Evolutionary conservation across 2,329 filamentous ascomycete genomes (phyloP).

Genomic region (Trichoderma koningii): DNA sequence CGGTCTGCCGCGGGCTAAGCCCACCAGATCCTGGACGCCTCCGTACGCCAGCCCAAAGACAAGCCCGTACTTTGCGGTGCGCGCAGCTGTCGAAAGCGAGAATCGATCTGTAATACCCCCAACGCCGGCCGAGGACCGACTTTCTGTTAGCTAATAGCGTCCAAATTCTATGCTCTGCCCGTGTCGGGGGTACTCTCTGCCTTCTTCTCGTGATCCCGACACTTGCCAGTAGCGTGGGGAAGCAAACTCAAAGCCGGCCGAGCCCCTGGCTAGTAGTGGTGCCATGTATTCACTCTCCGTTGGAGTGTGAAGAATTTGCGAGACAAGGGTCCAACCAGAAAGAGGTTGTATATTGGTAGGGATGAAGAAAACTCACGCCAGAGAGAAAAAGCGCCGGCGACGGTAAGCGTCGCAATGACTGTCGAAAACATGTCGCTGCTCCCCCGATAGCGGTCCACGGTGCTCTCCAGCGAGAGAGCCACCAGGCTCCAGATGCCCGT

Average conservation of each 20-base stretch:
- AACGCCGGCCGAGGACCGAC: slow-evolving; percentile 36
- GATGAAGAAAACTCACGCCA: slow-evolving; percentile 62
- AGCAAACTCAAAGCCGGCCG: slow-evolving; percentile 12
- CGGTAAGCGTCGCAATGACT: slow-evolving; percentile 77
- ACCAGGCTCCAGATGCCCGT: slow-evolving; percentile 71
- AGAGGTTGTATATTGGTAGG: neutral
- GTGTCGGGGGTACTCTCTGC: neutral
- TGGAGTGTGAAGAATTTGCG: slow-evolving; percentile 1
- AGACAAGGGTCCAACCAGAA: neutral
- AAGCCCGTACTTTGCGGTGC: slow-evolving; percentile 78
- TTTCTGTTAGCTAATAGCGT: slow-evolving; percentile 24
- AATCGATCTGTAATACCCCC: slow-evolving; percentile 64
- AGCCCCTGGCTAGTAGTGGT: slow-evolving; percentile 15
- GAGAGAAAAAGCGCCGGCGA: slow-evolving; percentile 83
- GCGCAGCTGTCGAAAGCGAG: slow-evolving; percentile 72
- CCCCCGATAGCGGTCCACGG: slow-evolving; percentile 65
- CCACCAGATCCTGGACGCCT: slow-evolving; percentile 74
- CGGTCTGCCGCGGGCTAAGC: slow-evolving; percentile 67
- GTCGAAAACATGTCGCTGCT: slow-evolving; percentile 78
- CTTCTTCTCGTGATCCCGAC: slow-evolving; percentile 21
- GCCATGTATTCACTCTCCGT: slow-evolving; percentile 1
- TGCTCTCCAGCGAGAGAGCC: slow-evolving; percentile 82
- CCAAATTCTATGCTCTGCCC: slow-evolving; percentile 7
- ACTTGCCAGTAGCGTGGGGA: slow-evolving; percentile 16
- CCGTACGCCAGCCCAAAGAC: slow-evolving; percentile 79